Evolutionary conservation across 2,329 filamentous ascomycete species (phyloP), one percentile per base, ranked within the genome.

Genomic region (Rhynchosporium secalis): DNA sequence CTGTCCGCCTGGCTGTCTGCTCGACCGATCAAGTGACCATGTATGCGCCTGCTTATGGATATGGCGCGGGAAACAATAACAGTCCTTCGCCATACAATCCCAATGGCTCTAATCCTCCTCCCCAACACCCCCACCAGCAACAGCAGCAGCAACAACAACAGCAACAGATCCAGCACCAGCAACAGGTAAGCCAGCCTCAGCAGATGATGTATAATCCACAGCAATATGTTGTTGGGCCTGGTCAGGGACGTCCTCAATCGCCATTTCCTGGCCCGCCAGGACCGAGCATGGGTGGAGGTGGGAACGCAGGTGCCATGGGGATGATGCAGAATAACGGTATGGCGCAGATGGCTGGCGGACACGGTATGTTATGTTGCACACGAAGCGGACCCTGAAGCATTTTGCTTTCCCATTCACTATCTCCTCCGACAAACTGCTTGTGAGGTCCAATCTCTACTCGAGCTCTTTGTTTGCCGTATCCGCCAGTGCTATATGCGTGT

Each of bases 151-250:
- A 81, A 73, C 77, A 68, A 41, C 63, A 65, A 3, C 66, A 66
- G n/a, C 67, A 62, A 31, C 63, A 64, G 33, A 65, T 66, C 15
- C 67, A 66, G 36, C 69, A 66, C 46, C 70, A 61, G 20, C 69
- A 67, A 33, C 70, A 69, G 51, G 65, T 67, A n/a, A n/a, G 46
- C 10, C 62, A 70, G 54, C 72, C 71, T 67, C 72, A 72, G 70
- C 80, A 81, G 74, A 81, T 84, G 77, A 85, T 86, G 82, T 86
- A 83, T 75, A 83, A 83, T 73, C 77, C 69, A 58, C 70, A 72
- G 61, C 69, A 73, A 56, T 71, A 69, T 61, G 65, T 46, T 40
- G 62, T 58, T 56, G 62, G 60, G 31, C 64, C 61, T 49, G 64
- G 62, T n/a, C 62, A 58, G 33, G 62, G 63, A 57, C 36, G 62